Conservation (phyloP, 306 rosid genomes). For the Cucumis hystrix region DNA sequence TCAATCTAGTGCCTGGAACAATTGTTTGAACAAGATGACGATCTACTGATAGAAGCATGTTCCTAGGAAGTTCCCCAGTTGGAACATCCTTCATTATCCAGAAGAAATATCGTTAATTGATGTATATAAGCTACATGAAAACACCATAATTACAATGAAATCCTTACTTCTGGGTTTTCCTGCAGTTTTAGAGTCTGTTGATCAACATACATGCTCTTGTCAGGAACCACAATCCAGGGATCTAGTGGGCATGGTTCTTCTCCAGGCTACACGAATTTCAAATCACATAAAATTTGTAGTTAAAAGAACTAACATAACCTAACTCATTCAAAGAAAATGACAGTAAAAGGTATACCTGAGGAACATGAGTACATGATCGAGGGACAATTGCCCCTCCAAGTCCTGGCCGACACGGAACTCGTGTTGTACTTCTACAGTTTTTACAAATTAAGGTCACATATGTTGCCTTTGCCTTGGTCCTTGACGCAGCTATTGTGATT, state of each 20-base stretch:
- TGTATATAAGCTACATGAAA: background rate
- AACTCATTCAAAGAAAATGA: background rate
- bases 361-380: constrained; percentile 77
- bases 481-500: constrained; percentile 91
- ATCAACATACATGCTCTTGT: constrained; percentile 85
- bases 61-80: constrained; percentile 97
- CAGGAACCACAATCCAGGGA: constrained; percentile 96
- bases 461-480: constrained; percentile 94
- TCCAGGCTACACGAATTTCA: constrained; percentile 45
- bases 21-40: constrained; percentile 92
- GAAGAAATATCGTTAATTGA: constrained; percentile 3
- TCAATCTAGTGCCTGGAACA: constrained; percentile 92
- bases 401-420: constrained; percentile 88
- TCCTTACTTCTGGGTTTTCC: constrained; percentile 85
- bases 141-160: background rate
- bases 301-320: background rate
- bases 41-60: constrained; percentile 89
- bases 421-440: constrained; percentile 66
- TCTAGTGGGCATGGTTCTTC: constrained; percentile 95
- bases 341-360: constrained; percentile 48
- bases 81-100: constrained; percentile 78
- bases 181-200: constrained; percentile 93
- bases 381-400: constrained; percentile 98
- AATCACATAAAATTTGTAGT: background rate
- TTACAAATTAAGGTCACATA: constrained; percentile 80